Percentiles rank a stretch among this genome's conserved stretches.
These are phyloP conservation scores for Lathyrus sativus DNA, from an alignment of 306 rosid species.

Conservation along the genomic window DNA sequence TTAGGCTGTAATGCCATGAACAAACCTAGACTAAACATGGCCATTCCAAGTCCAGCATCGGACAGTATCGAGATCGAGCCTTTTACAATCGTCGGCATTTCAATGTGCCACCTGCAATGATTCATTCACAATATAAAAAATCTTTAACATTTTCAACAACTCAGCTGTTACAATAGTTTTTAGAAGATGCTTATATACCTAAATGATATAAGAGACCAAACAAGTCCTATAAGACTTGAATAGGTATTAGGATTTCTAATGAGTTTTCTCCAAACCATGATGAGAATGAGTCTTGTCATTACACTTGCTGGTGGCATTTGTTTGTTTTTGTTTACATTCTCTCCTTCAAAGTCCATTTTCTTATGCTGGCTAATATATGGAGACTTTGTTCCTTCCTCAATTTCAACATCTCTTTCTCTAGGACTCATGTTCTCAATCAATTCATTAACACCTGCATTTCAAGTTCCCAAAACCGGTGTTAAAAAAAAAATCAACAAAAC, in stretches of 20 bases:
- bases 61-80: constrained; percentile 87
- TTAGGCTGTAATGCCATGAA: constrained; percentile 94
- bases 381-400: constrained; percentile 66
- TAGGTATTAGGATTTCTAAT: constrained; percentile 90
- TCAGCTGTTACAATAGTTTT: neutral
- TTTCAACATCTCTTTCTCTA: constrained; percentile 45
- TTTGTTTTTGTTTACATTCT: constrained; percentile 53
- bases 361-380: constrained; percentile 59
- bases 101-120: constrained; percentile 61
- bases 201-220: constrained; percentile 82
- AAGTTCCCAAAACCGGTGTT: neutral
- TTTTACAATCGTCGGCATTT: constrained; percentile 79
- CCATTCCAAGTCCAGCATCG: constrained; percentile 93
- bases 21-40: constrained; percentile 91
- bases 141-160: neutral
- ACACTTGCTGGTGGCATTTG: constrained; percentile 88
- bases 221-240: constrained; percentile 73
- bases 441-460: constrained; percentile 50
- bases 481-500: neutral
- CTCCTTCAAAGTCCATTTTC: constrained; percentile 58
- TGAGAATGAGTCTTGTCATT: constrained; percentile 87
- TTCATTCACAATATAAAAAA: neutral
- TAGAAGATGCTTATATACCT: constrained; percentile 43
- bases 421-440: constrained; percentile 67
- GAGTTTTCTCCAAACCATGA: constrained; percentile 97